Base-by-base conservation (phyloP, 768 basidiomycete species). In the Tricholoma flavovirens region DNA sequence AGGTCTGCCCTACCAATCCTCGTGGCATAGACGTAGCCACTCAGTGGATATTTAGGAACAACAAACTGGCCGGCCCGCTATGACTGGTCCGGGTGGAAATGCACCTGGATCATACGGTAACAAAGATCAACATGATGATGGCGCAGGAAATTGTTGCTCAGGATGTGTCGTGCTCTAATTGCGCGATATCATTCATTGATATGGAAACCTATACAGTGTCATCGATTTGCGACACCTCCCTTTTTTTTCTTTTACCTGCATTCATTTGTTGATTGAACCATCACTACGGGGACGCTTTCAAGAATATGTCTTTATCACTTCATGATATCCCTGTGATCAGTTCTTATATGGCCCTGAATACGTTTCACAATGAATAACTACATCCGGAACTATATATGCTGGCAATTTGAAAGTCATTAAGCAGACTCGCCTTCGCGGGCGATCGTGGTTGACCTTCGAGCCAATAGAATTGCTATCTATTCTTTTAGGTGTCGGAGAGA, bases 11-110 rank as follows among this genome's bases (percentile, higher is more conserved):
- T 21, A 8, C 30, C 2, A 32, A 53, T 59, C 57, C 2, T 21
- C 19, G 22, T 17, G 3, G 26, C 7, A 15, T 29, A 12, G 46
- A 49, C 4, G 21, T n/a, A 1, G 5, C 17, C 24, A 51, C 8
- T 6, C 43, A 15, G 56, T 49, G 22, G 38, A 45, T 53, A 19
- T 43, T 60, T 56, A 89, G 88, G 87, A 89, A 64, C 87, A 88
- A 72, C 84, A 88, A 74, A 86, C 83, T 15, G 88, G 88, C 19
- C 84, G 88, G 55, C 86, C 87, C 3, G 75, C 77, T 22, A 77
- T 83, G 57, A 66, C 79, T 32, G 83, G 76, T 40, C 61, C 72
- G 4, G 70, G 72, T 30, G 67, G 70, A 19, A 72, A 71, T 51
- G 69, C 72, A 14, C 67, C 82, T 24, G 84, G 83, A 5, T 71